Percentiles rank a stretch among this genome's conserved stretches.
phyloP scores from a whole-genome alignment of 2,329 filamentous ascomycete genomes.

The Paraphaeosphaeria minitans region DNA sequence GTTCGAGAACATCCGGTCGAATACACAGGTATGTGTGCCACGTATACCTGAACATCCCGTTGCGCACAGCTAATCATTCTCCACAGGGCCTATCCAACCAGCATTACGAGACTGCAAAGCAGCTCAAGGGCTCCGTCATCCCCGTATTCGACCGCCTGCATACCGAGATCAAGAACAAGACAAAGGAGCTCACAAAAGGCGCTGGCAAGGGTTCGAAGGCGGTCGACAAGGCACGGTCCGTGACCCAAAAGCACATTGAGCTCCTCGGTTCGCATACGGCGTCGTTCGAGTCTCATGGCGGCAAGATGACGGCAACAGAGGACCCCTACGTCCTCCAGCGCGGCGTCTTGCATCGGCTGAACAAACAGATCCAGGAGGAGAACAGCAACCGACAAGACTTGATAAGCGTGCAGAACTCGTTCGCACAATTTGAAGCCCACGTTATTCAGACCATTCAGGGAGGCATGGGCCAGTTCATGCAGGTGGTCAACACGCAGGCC shows the following conservation, averaged over 20 bases:
- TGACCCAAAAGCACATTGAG: conserved; percentile 95
- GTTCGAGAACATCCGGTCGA: conserved; percentile 92
- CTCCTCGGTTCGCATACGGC: conserved; percentile 86
- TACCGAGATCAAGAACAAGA: conserved; percentile 95
- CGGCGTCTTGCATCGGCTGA: conserved; percentile 79
- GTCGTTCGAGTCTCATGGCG: conserved; percentile 75
- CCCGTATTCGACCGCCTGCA: conserved; percentile 90
- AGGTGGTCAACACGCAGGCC: conserved; percentile 77
- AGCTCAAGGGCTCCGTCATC: conserved; percentile 81
- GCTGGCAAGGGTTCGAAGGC: conserved; percentile 85
- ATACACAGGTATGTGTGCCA: conserved; percentile 68
- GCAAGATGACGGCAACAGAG: conserved; percentile 70
- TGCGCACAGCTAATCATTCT: conserved; percentile 6
- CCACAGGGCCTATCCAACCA: conserved; percentile 79
- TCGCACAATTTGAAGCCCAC: conserved; percentile 85
- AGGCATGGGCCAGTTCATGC: conserved; percentile 81
- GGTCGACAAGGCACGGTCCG: conserved; percentile 84
- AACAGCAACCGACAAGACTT: conserved; percentile 96
- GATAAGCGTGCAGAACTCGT: conserved; percentile 87
- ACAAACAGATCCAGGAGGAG: conserved; percentile 91
- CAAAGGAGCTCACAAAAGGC: conserved; percentile 83
- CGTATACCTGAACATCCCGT: neutral
- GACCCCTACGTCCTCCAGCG: conserved; percentile 90
- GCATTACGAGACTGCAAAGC: conserved; percentile 90
- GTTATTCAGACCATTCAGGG: conserved; percentile 82